Evolutionary conservation across 495 filamentous ascomycete species (phyloP).

Genomic region (Pseudomonodictys pantanalensis): DNA sequence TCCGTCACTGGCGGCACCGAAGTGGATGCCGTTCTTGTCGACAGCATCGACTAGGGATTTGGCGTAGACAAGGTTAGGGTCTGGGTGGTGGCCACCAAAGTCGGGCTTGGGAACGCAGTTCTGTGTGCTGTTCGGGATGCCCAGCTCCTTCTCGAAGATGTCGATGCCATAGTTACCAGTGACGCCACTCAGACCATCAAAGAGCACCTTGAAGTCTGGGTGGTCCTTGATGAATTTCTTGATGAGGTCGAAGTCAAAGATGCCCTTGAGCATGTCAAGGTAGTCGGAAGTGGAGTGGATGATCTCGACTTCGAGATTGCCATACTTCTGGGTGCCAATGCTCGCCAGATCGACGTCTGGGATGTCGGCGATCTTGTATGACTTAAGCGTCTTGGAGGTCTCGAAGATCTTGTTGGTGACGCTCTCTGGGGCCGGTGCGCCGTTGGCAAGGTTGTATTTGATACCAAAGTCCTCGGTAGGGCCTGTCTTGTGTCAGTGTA

Average conservation of each 20-base stretch:
- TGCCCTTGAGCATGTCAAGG: conserved; percentile 90
- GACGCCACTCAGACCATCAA: conserved; percentile 91
- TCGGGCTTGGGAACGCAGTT: conserved; percentile 91
- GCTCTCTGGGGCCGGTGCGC: conserved; percentile 88
- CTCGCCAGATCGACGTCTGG: conserved; percentile 79
- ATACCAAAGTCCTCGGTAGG: conserved; percentile 95
- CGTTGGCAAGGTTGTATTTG: conserved; percentile 98
- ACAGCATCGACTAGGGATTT: conserved; percentile 92
- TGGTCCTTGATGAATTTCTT: conserved; percentile 82
- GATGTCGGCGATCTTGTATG: conserved; percentile 88
- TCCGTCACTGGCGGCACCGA: conserved; percentile 93
- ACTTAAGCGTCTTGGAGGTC: conserved; percentile 77
- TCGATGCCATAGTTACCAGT: conserved; percentile 92
- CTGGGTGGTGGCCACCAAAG: conserved; percentile 95
- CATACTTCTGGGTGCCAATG: conserved; percentile 81
- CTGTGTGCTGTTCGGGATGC: conserved; percentile 77
- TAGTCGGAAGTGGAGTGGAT: conserved; percentile 91
- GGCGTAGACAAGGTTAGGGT: conserved; percentile 97
- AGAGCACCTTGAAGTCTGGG: conserved; percentile 92
- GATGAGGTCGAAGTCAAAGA: conserved; percentile 96
- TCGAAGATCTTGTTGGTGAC: conserved; percentile 98
- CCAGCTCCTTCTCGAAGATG: conserved; percentile 92
- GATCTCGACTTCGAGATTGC: conserved; percentile 85
- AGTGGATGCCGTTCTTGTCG: conserved; percentile 86
- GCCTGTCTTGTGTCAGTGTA: conserved; percentile 50